These are phyloP conservation scores for Xylaria arbuscula DNA, from an alignment of 2,329 filamentous ascomycete genomes.

Conservation along the genomic window DNA sequence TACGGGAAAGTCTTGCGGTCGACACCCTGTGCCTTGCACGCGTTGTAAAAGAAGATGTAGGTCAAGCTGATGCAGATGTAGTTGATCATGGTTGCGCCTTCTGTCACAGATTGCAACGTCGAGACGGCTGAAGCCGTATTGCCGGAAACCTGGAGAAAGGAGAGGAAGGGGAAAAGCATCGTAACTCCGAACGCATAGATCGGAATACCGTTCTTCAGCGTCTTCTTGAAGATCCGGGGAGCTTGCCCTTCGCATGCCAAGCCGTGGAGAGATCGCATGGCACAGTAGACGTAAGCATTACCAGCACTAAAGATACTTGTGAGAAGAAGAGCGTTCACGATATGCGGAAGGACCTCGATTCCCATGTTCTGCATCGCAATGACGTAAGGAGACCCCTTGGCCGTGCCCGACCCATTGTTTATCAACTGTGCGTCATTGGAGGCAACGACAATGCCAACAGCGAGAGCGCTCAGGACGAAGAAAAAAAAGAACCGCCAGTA, in stretches of 20 bases:
- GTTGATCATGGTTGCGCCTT: slow-evolving; percentile 63
- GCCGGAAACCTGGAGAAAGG: slow-evolving; percentile 58
- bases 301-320: slow-evolving; percentile 70
- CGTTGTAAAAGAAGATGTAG: slow-evolving; percentile 69
- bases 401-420: slow-evolving; percentile 59
- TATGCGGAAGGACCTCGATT: slow-evolving; percentile 65
- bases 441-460: slow-evolving; percentile 70
- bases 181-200: slow-evolving; percentile 70
- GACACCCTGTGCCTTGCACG: slow-evolving; percentile 61
- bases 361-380: slow-evolving; percentile 68
- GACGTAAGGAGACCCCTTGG: slow-evolving; percentile 66
- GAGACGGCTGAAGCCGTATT: slow-evolving; percentile 49
- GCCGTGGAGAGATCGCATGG: slow-evolving; percentile 69
- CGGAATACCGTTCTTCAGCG: slow-evolving; percentile 69
- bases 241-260: slow-evolving; percentile 68
- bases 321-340: slow-evolving; percentile 71
- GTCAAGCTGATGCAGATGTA: slow-evolving; percentile 70
- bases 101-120: slow-evolving; percentile 54
- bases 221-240: slow-evolving; percentile 62
- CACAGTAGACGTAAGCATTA: slow-evolving; percentile 71
- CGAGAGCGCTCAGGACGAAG: slow-evolving; percentile 73
- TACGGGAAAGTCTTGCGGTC: slow-evolving; percentile 67
- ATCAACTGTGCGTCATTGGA: slow-evolving; percentile 67
- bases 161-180: slow-evolving; percentile 70
- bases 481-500: slow-evolving; percentile 74